Percentiles rank a stretch among this genome's conserved stretches.
These are phyloP conservation scores for Sporisorium reilianum DNA, from an alignment of 1,284 basidiomycete species.

Conservation along the genomic window DNA sequence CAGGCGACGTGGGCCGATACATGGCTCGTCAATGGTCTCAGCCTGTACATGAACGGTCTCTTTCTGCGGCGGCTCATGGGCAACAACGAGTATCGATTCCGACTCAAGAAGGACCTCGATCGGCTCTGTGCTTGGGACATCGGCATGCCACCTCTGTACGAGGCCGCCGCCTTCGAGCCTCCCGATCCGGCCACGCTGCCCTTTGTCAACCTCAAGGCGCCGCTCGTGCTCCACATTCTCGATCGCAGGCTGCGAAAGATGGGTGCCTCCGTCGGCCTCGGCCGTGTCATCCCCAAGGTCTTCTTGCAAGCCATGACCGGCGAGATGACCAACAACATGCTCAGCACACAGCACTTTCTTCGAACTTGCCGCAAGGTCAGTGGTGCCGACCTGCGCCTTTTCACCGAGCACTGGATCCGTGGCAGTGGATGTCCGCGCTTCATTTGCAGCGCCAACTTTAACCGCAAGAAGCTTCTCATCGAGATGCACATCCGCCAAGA, in stretches of 20 bases:
- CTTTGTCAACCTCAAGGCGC: conserved; percentile 95
- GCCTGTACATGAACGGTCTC: conserved; percentile 88
- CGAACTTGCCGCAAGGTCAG: conserved; percentile 93
- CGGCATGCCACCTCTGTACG: conserved; percentile 90
- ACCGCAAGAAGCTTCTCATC: conserved; percentile 96
- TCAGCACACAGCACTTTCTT: conserved; percentile 91
- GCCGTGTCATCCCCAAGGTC: conserved; percentile 92
- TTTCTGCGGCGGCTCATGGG: conserved; percentile 90
- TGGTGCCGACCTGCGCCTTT: conserved; percentile 80
- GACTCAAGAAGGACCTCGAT: conserved; percentile 95
- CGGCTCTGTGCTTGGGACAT: conserved; percentile 90
- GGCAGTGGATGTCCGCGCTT: conserved; percentile 96
- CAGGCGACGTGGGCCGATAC: conserved; percentile 93
- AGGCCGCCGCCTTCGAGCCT: conserved; percentile 84
- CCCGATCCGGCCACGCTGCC: conserved; percentile 63
- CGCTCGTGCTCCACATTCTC: conserved; percentile 93
- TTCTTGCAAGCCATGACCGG: conserved; percentile 94
- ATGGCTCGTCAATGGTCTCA: conserved; percentile 94
- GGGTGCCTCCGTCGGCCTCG: conserved; percentile 91
- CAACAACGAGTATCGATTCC: conserved; percentile 96
- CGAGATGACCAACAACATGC: conserved; percentile 80
- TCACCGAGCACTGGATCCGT: conserved; percentile 98
- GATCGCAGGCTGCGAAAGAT: conserved; percentile 93
- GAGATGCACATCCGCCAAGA: conserved; percentile 94
- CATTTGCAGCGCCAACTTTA: conserved; percentile 89